Percentiles rank a stretch among this genome's conserved stretches.
phyloP scores from a whole-genome alignment of 805 yeast genomes.

The Yamadazyma kitorensis region DNA sequence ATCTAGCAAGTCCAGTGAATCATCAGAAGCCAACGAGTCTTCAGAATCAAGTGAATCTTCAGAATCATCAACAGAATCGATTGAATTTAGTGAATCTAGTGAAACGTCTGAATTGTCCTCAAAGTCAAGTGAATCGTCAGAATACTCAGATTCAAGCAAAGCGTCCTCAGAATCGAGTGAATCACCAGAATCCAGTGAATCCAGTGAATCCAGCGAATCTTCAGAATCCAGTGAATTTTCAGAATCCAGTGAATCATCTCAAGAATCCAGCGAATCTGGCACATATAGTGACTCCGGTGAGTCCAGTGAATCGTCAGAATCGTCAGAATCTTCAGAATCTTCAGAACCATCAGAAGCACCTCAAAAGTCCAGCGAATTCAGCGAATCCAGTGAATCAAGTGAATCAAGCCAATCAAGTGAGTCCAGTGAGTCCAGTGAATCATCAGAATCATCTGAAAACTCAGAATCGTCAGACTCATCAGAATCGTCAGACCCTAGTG shows the following conservation, averaged over 20 bases:
- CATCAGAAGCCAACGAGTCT: background rate
- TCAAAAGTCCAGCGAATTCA: background rate
- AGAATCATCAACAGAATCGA: slow-evolving; percentile 1
- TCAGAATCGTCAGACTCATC: no score
- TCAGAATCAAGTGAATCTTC: background rate
- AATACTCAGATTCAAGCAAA: background rate
- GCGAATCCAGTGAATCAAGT: background rate
- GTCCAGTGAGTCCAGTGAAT: background rate
- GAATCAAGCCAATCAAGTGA: slow-evolving; percentile 1
- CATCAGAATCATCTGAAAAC: background rate
- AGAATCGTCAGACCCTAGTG: background rate
- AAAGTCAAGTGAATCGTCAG: background rate
- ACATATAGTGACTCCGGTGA: background rate
- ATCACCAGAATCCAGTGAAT: background rate
- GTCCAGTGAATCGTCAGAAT: background rate
- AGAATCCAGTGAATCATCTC: background rate
- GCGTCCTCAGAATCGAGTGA: background rate
- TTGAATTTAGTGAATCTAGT: background rate
- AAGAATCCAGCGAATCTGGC: background rate
- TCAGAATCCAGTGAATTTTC: background rate
- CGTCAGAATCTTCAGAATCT: background rate
- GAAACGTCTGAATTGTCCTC: background rate
- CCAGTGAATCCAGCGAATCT: background rate
- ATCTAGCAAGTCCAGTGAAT: background rate
- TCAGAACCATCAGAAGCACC: background rate